Conservation (phyloP, 2,329 filamentous ascomycete species). For the Botrytis deweyae region DNA sequence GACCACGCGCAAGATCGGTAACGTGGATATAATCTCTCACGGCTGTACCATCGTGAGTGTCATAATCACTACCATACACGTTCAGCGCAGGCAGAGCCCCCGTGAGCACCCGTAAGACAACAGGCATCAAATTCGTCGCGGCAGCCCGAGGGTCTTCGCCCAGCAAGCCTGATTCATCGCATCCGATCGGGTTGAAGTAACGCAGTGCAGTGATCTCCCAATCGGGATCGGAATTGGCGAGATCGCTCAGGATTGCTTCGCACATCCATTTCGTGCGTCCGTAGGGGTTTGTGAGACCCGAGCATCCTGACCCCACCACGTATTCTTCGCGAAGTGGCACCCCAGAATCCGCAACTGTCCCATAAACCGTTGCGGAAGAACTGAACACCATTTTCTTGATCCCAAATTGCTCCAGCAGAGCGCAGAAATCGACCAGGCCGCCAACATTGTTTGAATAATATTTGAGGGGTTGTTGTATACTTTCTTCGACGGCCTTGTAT, state of each 20-base stretch:
- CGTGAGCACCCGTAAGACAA: constrained; percentile 60
- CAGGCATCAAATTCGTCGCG: constrained; percentile 64
- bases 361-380: constrained; percentile 67
- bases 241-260: constrained; percentile 63
- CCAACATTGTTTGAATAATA: constrained; percentile 70
- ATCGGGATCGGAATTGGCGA: constrained; percentile 57
- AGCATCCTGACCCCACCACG: constrained; percentile 48
- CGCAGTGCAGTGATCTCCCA: constrained; percentile 64
- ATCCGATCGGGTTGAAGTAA: constrained; percentile 69
- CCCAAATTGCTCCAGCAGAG: constrained; percentile 55
- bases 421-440: constrained; percentile 59
- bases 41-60: constrained; percentile 63
- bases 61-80: constrained; percentile 64
- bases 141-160: constrained; percentile 62
- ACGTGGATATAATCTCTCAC: constrained; percentile 69
- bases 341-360: constrained; percentile 51
- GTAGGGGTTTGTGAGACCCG: constrained; percentile 63
- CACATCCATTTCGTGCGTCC: constrained; percentile 67
- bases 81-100: constrained; percentile 54
- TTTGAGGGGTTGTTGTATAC: constrained; percentile 57
- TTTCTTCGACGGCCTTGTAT: constrained; percentile 56
- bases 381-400: constrained; percentile 69
- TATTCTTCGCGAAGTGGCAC: constrained; percentile 55
- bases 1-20: constrained; percentile 61
- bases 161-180: constrained; percentile 61